Conservation (phyloP, 306 rosid species). For the Quercus bicolor region DNA sequence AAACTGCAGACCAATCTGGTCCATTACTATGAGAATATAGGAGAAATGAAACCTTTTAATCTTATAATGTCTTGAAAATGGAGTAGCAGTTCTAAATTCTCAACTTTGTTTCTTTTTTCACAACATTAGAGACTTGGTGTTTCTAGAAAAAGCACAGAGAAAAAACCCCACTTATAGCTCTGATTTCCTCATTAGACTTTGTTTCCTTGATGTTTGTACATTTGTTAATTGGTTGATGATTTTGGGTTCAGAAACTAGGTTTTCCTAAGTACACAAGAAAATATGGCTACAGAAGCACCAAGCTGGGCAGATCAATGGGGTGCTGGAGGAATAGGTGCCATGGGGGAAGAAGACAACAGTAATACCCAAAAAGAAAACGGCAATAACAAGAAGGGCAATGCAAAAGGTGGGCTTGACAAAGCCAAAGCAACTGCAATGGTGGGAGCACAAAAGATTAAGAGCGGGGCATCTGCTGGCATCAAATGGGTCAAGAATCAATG, state of each 20-base stretch:
- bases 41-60: no score
- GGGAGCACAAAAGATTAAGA: conserved; percentile 57
- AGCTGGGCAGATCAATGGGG: conserved; percentile 98
- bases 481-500: conserved; percentile 83
- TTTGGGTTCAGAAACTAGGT: neutral
- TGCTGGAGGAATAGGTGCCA: conserved; percentile 85
- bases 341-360: conserved; percentile 52
- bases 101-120: neutral
- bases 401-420: conserved; percentile 49
- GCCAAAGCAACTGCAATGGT: conserved; percentile 57
- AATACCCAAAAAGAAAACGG: conserved; percentile 30
- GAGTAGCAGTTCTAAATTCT: neutral
- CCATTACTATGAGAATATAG: neutral
- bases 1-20: neutral
- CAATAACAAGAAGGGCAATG: conserved; percentile 48
- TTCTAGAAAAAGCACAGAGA: neutral
- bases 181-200: neutral
- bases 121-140: neutral
- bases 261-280: neutral
- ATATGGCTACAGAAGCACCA: conserved; percentile 73
- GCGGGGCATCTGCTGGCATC: conserved; percentile 55
- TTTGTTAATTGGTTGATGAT: neutral
- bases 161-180: neutral
- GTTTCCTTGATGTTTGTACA: neutral
- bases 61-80: neutral